Percentiles rank a stretch among this genome's conserved stretches.
Evolutionary conservation across 257 asterid genomes (phyloP).

Genomic region (Salvia splendens): DNA sequence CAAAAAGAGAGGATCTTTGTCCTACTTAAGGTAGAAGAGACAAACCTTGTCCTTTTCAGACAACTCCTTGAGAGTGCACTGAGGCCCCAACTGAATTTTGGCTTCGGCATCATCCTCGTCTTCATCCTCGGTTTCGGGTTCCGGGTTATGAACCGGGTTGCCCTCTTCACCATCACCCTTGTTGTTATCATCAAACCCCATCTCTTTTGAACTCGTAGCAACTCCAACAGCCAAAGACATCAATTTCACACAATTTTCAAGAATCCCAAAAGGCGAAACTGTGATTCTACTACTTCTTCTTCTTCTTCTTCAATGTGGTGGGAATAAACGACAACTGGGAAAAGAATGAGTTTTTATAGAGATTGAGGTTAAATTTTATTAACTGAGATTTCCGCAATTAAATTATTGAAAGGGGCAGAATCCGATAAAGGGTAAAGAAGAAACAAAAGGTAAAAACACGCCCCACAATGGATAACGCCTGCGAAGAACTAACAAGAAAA

Average conservation of each 20-base stretch:
- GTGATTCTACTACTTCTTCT: not conserved
- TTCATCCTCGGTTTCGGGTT: constrained; percentile 66
- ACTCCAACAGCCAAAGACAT: constrained; percentile 79
- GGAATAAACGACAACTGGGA: constrained; percentile 22
- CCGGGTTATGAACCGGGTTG: constrained; percentile 36
- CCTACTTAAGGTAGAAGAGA: constrained; percentile 12
- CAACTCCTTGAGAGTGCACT: constrained; percentile 82
- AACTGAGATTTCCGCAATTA: constrained; percentile 12
- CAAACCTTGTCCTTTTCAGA: constrained; percentile 87
- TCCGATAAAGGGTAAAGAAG: constrained; percentile 39
- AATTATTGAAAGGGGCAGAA: constrained; percentile 35
- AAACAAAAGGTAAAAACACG: constrained; percentile 30
- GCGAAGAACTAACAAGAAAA: constrained; percentile 45
- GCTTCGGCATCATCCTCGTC: constrained; percentile 73
- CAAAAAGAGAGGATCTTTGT: not conserved
- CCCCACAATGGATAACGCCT: constrained; percentile 47
- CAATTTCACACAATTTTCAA: constrained; percentile 31
- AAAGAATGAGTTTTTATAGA: constrained; percentile 28
- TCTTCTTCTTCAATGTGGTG: constrained; percentile 1
- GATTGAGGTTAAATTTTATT: constrained; percentile 2
- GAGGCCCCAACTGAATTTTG: constrained; percentile 85
- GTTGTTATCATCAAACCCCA: constrained; percentile 76
- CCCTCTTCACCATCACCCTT: constrained; percentile 46
- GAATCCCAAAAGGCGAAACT: constrained; percentile 30
- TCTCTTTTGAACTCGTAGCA: constrained; percentile 66